Evolutionary conservation across 1,284 basidiomycete genomes (phyloP).

Genomic region (Puccinia coronata): DNA sequence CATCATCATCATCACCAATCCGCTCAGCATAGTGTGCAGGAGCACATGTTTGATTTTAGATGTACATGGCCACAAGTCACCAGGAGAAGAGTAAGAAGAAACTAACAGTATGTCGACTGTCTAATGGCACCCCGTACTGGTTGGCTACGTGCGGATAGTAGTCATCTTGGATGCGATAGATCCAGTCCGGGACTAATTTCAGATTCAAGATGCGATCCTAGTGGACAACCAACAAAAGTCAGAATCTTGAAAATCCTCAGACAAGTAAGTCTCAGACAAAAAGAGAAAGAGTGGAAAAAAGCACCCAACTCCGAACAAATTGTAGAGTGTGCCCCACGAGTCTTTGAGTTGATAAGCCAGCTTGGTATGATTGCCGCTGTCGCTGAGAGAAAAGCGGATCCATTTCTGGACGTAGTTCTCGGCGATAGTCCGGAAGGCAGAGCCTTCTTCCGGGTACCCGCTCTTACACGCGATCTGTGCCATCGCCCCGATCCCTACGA

Average conservation of each 20-base stretch:
- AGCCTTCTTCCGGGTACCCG: slow-evolving; percentile 53
- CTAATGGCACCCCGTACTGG: slow-evolving; percentile 58
- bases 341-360: slow-evolving; percentile 58
- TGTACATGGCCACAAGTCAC: neutral
- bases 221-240: slow-evolving; percentile 50
- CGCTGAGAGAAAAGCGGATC: slow-evolving; percentile 51
- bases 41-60: neutral
- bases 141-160: slow-evolving; percentile 56
- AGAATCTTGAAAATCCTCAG: too few relatives aligned
- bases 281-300: neutral
- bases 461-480: slow-evolving; percentile 54
- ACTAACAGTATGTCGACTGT: slow-evolving; percentile 58
- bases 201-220: slow-evolving; percentile 58
- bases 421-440: slow-evolving; percentile 54
- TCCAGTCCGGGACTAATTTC: slow-evolving; percentile 55
- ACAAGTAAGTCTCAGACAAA: neutral
- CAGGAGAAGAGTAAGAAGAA: slow-evolving; percentile 54
- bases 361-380: slow-evolving; percentile 56
- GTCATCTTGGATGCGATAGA: slow-evolving; percentile 57
- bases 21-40: neutral
- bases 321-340: slow-evolving; percentile 59
- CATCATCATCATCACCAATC: slow-evolving; percentile 7
- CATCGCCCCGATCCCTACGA: slow-evolving; percentile 57
- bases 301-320: slow-evolving; percentile 55
- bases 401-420: slow-evolving; percentile 55